These are phyloP conservation scores for Bolboschoenus planiculmis DNA, from an alignment of 176 grass and related monocot species.

Conservation along the genomic window DNA sequence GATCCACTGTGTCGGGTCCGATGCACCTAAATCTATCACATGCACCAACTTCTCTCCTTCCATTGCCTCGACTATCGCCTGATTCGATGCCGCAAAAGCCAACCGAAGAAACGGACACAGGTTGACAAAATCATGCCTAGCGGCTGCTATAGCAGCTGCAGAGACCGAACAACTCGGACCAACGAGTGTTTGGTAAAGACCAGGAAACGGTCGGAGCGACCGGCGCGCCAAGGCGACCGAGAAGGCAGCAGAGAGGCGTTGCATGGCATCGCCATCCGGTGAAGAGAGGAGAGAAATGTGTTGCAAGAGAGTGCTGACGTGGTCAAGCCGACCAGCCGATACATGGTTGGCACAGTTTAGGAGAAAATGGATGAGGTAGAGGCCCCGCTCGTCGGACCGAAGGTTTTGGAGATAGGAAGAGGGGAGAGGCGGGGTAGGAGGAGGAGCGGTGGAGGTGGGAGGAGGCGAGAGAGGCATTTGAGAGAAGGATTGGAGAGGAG, in stretches of 20 bases:
- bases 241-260: constrained; percentile 70
- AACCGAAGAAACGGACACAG: constrained; percentile 87
- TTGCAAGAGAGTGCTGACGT: constrained; percentile 61
- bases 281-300: constrained; percentile 55
- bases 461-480: constrained; percentile 52
- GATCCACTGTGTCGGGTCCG: constrained; percentile 64
- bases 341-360: constrained; percentile 71
- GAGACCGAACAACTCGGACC: constrained; percentile 14
- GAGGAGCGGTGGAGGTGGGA: neutral
- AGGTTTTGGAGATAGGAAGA: constrained; percentile 39
- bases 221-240: constrained; percentile 64
- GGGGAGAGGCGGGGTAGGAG: constrained; percentile 23
- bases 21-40: constrained; percentile 67
- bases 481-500: constrained; percentile 71
- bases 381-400: constrained; percentile 77
- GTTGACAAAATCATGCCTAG: constrained; percentile 60
- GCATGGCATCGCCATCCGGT: constrained; percentile 88
- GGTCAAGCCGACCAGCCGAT: constrained; percentile 37
- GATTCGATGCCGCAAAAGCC: constrained; percentile 56
- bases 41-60: constrained; percentile 82
- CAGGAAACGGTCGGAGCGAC: constrained; percentile 55
- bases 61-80: constrained; percentile 76
- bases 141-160: constrained; percentile 22
- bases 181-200: constrained; percentile 52
- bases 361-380: constrained; percentile 88